These are phyloP conservation scores for Aschersonia sp. DNA, from an alignment of 2,329 filamentous ascomycete genomes.

Conservation along the genomic window DNA sequence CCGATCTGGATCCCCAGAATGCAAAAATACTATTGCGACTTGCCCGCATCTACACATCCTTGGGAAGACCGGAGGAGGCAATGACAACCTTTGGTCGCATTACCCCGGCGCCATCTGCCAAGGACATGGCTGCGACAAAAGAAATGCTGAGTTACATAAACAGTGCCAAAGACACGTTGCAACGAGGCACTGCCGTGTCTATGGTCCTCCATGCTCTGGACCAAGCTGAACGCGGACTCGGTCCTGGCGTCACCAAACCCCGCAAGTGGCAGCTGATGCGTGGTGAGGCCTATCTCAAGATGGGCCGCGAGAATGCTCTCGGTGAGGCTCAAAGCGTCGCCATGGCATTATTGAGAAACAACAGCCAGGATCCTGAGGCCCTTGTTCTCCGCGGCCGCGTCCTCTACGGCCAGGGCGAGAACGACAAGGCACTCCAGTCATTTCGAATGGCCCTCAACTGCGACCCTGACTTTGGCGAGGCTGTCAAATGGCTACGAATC, in stretches of 20 bases:
- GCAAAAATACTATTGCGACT: conserved; percentile 78
- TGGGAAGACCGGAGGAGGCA: conserved; percentile 79
- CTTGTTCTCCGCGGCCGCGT: conserved; percentile 78
- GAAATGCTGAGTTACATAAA: conserved; percentile 73
- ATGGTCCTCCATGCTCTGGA: conserved; percentile 89
- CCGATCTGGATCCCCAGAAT: conserved; percentile 73
- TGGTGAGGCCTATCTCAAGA: conserved; percentile 82
- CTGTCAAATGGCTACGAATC: conserved; percentile 74
- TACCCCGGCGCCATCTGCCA: conserved; percentile 63
- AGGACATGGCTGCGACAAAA: conserved; percentile 70
- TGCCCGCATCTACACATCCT: conserved; percentile 74
- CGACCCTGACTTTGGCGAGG: conserved; percentile 82
- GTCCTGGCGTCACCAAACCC: conserved; percentile 60
- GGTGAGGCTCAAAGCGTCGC: conserved; percentile 88
- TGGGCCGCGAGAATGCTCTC: conserved; percentile 77
- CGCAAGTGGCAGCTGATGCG: conserved; percentile 90
- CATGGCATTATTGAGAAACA: conserved; percentile 71
- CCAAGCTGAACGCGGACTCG: conserved; percentile 72
- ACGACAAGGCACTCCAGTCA: conserved; percentile 84
- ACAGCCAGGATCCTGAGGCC: conserved; percentile 86
- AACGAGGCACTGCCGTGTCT: conserved; percentile 64
- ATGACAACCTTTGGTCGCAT: conserved; percentile 71
- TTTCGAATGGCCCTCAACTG: conserved; percentile 80
- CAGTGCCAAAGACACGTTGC: conserved; percentile 64
- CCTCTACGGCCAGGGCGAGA: conserved; percentile 83